A percentile compares a stretch with the other conserved stretches of the same genome.
phyloP scores from a whole-genome alignment of 108 stramenopile genomes.

The Skeletonema grethae region DNA sequence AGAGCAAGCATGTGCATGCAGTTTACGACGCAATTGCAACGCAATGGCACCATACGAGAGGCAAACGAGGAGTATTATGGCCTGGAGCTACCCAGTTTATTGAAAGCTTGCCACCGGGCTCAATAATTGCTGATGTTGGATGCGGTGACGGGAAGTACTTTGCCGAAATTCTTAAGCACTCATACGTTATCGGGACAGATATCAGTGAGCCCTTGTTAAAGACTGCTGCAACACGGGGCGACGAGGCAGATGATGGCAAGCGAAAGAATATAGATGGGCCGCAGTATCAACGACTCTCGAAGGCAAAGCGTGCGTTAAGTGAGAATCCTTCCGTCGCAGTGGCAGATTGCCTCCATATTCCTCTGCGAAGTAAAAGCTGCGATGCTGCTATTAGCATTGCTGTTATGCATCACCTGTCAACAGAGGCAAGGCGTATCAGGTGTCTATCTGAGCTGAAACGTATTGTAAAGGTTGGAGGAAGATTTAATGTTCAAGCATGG shows the following conservation, averaged over 20 bases:
- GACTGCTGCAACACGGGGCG: constrained; percentile 24
- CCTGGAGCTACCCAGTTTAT: constrained; percentile 93
- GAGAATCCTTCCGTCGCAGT: constrained; percentile 81
- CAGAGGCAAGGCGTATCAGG: constrained; percentile 76
- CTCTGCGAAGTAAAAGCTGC: constrained; percentile 74
- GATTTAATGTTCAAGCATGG: constrained; percentile 95
- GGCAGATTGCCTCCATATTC: constrained; percentile 91
- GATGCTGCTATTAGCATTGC: constrained; percentile 99
- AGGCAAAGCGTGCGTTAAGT: constrained; percentile 53
- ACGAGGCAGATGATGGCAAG: neutral
- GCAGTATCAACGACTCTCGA: constrained; percentile 61
- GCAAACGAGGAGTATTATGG: constrained; percentile 94
- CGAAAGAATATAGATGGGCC: constrained; percentile 45
- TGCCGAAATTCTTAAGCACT: constrained; percentile 68
- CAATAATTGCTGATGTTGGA: constrained; percentile 94
- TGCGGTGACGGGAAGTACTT: constrained; percentile 98
- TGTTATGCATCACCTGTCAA: constrained; percentile 97
- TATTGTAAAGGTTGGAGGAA: constrained; percentile 84
- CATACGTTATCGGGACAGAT: constrained; percentile 95
- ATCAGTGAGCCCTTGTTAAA: constrained; percentile 59
- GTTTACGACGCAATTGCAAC: constrained; percentile 98
- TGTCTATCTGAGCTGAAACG: constrained; percentile 87
- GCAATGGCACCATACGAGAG: constrained; percentile 97
- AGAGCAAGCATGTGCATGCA: constrained; percentile 91
- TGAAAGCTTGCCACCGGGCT: constrained; percentile 66